Base-by-base conservation (phyloP, 2,329 filamentous ascomycete genomes). In the Aspergillus brunneoviolaceus region DNA sequence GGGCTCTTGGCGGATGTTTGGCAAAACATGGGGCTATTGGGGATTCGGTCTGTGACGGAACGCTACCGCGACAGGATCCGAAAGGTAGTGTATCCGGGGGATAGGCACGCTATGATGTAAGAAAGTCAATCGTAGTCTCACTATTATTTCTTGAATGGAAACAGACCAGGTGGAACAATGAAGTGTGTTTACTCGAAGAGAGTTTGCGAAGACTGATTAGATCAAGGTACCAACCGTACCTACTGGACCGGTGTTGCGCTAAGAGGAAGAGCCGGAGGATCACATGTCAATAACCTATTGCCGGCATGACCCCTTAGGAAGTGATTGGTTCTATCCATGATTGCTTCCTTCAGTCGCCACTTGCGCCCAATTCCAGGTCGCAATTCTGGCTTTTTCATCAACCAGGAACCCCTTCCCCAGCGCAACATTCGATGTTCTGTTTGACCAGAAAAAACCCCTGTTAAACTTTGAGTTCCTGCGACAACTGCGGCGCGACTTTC, bases 21-120 rank as follows among this genome's bases (percentile, higher is more conserved):
- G 69, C 79, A 84, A 57, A 83, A 77, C 9, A 83, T 87, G 81
- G 81, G 81, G 1, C 71, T 87, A 51, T 74, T 80, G 2, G 85
- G 85, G 0, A 82, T 84, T 57, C 63, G 67, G 12, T 73, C 65
- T 70, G 65, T 77, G 35, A 63, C 63, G 10, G 74, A 77, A 45
- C 76, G 75, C 59, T 68, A 70, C 39, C 67, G 73, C 29, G 68
- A 65, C 31, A 67, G 70, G 63, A 65, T 78, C 49, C 65, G 73
- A 56, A 73, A 66, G 58, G 69, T 76, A 14, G 69, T 74, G 49
- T 73, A 77, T 61, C 65, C 66, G n/a, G 74, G 74, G 12, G 74
- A 77, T 57, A 19, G 65, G 55, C 74, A 72, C 54, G 68, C 69
- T 29, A 73, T 71, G 68, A 64, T 75, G 67, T 76, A 66, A 67